Percentiles rank a stretch among this genome's conserved stretches.
phyloP scores from a whole-genome alignment of 345 rosid species.

The Arabis alpina region DNA sequence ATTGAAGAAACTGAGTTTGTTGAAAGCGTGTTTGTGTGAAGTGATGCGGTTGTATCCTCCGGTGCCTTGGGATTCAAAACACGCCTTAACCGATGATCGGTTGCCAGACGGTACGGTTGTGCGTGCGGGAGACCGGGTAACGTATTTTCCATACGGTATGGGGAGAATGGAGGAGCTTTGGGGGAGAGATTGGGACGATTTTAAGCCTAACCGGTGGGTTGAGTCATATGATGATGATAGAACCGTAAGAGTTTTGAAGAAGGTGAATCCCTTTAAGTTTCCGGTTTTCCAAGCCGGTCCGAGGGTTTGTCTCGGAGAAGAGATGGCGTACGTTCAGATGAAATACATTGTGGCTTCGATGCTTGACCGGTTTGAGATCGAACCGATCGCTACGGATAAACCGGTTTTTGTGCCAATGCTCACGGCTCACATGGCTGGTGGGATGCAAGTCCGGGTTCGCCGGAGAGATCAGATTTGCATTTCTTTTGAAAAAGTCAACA shows the following conservation, averaged over 20 bases:
- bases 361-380: constrained; percentile 44
- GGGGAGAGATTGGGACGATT: constrained; percentile 67
- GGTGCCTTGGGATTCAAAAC: constrained; percentile 75
- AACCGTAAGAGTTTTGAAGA: constrained; percentile 45
- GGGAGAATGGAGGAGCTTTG: constrained; percentile 84
- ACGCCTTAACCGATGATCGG: constrained; percentile 51
- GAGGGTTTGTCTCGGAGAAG: constrained; percentile 72
- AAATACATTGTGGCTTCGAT: constrained; percentile 58
- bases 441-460: constrained; percentile 53
- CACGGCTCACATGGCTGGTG: constrained; percentile 72
- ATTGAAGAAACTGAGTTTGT: constrained; percentile 50
- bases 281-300: constrained; percentile 85
- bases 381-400: constrained; percentile 35
- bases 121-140: constrained; percentile 79
- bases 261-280: constrained; percentile 57
- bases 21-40: constrained; percentile 69
- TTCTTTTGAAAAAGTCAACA: background rate
- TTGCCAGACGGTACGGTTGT: constrained; percentile 74
- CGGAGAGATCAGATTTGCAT: constrained; percentile 39
- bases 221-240: background rate
- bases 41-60: constrained; percentile 78
- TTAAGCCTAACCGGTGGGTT: constrained; percentile 75
- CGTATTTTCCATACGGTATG: constrained; percentile 87
- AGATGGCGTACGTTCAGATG: constrained; percentile 83
- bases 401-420: constrained; percentile 55